Conservation (phyloP, 352 stramenopile genomes). For the Chrysophaeum taylorii region DNA sequence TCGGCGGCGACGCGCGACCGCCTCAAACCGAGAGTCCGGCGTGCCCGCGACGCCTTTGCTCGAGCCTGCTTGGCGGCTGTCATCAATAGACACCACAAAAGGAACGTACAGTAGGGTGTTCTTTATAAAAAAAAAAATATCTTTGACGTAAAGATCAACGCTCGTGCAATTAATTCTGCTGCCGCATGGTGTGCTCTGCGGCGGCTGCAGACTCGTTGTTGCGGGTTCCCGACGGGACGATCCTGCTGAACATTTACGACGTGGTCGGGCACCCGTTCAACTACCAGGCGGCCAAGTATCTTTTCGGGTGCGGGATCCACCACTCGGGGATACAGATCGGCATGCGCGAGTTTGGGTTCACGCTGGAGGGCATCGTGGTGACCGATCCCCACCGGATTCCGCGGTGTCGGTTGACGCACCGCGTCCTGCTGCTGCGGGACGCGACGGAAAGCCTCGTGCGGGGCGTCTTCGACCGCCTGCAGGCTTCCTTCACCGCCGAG, state of each 20-base stretch:
- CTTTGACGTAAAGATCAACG: too few relatives aligned
- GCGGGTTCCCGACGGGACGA: neutral
- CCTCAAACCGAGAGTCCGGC: too few relatives aligned
- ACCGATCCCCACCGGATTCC: neutral
- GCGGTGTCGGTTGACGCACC: neutral
- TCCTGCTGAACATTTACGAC: slow-evolving; percentile 3
- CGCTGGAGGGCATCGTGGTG: neutral
- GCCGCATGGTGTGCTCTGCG: too few relatives aligned
- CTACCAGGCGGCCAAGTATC: neutral
- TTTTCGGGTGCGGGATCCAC: neutral
- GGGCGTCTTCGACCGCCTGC: neutral
- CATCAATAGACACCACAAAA: too few relatives aligned
- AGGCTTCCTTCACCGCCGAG: neutral
- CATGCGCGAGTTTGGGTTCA: slow-evolving; percentile 9
- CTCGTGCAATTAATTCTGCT: too few relatives aligned
- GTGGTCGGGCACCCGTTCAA: slow-evolving; percentile 5
- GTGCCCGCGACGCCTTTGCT: too few relatives aligned
- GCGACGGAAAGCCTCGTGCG: neutral
- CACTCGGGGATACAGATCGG: neutral
- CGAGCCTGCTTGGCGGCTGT: too few relatives aligned
- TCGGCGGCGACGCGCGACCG: too few relatives aligned
- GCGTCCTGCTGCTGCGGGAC: neutral
- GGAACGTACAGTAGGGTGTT: too few relatives aligned
- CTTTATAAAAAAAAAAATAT: too few relatives aligned
- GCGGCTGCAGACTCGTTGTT: too few relatives aligned